Evolutionary conservation across 2,329 filamentous ascomycete species (phyloP), one percentile per base, ranked within the genome.

Genomic region (Aspergillus amoenus): DNA sequence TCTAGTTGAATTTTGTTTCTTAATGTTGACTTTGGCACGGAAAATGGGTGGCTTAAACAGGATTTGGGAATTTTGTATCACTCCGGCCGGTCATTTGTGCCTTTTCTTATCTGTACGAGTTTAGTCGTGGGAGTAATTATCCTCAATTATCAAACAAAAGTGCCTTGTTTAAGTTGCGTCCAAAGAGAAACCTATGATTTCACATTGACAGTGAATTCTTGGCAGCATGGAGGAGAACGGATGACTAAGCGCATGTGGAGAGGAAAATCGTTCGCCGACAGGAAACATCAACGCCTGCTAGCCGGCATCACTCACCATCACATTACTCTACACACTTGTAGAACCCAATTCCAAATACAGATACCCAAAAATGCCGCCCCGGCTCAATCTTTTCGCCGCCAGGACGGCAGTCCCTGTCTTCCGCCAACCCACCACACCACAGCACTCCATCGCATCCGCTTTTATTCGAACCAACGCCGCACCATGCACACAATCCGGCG

Each of bases 331-430:
- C 12, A 34, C 8, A 1, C 17, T 21, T 22, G 15, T 18, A 51
- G 43, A 40, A 24, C 71, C 56, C 53, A 47, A 45, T 34, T 11
- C 1, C 53, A 32, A 21, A 30, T 24, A 40, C 30, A 9, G 27
- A 30, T 30, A 30, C 27, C 27, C 27, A 56, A 37, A 37, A n/a
- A 87, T 87, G 84, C 79, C 83, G 64, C 79, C 84, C 56, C 78
- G 82, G 72, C 72, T 84, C 64, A 81, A 79, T 60, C 63, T 85
- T 41, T 78, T 80, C 53, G 69, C 73, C 44, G 66, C 70, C 55
- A 66, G 68, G 41, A 67, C 70, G 56, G 67, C 70, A 17, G 61
- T 67, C 21, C 66, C 68, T n/a, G 65, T 65, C 47, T 56, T 76
- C 51, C 72, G 71, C 60, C 68, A 68, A 60, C 52, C 68, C 32